Evolutionary conservation across 768 basidiomycete species (phyloP), one percentile per base, ranked within the genome.

Genomic region (Phlebiopsis gigantea): DNA sequence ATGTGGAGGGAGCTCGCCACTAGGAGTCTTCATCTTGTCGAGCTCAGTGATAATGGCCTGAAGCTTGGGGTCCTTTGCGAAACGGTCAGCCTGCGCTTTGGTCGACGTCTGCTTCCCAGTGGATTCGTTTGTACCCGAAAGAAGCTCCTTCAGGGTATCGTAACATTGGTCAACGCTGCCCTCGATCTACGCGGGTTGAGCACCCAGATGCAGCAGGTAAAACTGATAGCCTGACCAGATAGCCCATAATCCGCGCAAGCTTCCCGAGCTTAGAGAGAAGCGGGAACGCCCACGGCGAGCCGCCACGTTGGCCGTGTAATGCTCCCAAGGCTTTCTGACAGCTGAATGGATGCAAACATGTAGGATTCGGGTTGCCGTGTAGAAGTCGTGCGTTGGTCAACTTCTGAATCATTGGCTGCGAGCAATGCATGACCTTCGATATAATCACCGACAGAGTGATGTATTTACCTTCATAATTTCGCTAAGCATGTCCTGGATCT

Each of bases 211-310:
- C 45, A 24, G 5, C 21, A 3, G 28, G n/a, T 2, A 48, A 29
- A n/a, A 21, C 9, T 46, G 30, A 15, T 14, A 15, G 5, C 66
- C 85, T 56, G 65, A 97, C 92, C 61, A 99, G 75, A 68, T 98
- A 93, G 0, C 84, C 80, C 90, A 97, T 91, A 1, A 86, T 90
- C 48, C 91, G 77, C 7, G 92, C 90, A 66, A 97, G 73, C 24
- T 70, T 62, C 14, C 73, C 73, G 24, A 94, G 65, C 62, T 76
- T 79, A 41, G 76, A 72, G 29, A 93, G 73, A 6, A 78, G 59
- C 0, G 69, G 68, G 61, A 73, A 78, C 8, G 82, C 79, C 78
- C 82, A 87, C 56, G 66, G 70, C 56, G 78, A 73, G 51, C 61
- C 30, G 43, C 68, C 62, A 19, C 59, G 63, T 2, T 62, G 58